A percentile compares a stretch with the other conserved stretches of the same genome.
Conservation (phyloP, 164 flowering plant species). For the Magnolia officinalis region DNA sequence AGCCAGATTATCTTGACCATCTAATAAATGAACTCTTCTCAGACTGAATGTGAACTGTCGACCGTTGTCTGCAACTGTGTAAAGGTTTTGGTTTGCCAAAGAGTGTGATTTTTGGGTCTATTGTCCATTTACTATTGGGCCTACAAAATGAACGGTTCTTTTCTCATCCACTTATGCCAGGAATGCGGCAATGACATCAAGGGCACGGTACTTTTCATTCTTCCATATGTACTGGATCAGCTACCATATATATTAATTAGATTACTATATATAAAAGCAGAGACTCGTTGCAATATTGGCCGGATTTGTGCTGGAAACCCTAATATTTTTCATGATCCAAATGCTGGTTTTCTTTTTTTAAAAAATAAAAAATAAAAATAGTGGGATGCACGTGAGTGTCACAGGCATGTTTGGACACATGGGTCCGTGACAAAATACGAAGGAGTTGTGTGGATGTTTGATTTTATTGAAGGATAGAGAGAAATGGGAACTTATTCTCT, state of each 20-base stretch:
- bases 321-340: background rate
- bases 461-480: background rate
- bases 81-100: too few relatives aligned
- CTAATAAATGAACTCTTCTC: background rate
- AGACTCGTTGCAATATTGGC: background rate
- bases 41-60: background rate
- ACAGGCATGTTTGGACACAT: background rate
- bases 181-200: too few relatives aligned
- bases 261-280: background rate
- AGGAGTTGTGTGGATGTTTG: background rate
- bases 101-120: too few relatives aligned
- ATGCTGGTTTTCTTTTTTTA: background rate
- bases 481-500: background rate
- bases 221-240: too few relatives aligned
- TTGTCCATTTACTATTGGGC: too few relatives aligned
- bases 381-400: background rate
- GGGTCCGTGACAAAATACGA: background rate
- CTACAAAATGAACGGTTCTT: too few relatives aligned
- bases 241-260: too few relatives aligned
- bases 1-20: background rate
- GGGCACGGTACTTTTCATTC: too few relatives aligned
- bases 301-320: background rate
- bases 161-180: too few relatives aligned
- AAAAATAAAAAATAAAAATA: background rate
- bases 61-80: background rate